Base-by-base conservation (phyloP, 805 yeast species). In the Maudiozyma barnettii region DNA sequence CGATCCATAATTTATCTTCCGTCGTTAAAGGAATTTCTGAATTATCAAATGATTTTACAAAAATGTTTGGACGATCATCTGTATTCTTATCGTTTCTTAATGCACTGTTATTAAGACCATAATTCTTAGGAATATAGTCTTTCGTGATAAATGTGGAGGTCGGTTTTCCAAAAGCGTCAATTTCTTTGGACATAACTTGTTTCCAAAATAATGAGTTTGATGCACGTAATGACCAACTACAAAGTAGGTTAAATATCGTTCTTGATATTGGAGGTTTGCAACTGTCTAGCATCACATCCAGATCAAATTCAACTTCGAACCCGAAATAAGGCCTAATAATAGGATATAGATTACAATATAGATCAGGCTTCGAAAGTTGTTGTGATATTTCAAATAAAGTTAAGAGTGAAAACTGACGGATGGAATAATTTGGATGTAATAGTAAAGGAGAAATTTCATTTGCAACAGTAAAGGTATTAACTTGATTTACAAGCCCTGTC, bases 371-470 rank as follows among this genome's bases (percentile, higher is more conserved):
- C 12, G 83, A 72, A 22, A 89, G 63, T 54, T 78, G 79, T 2
- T 72, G 70, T 1, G 85, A 78, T 1, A 86, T 74, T 0, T 83
- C 73, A 2, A 84, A 68, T 1, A 89, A 69, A 44, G 89, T 69
- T 2, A 72, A 66, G 39, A 88, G 57, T 0, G 84, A 77, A 1
- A 83, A 75, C 52, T 85, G 87, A 36, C 95, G 66, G 10, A 91
- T 82, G 81, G 95, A 82, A 45, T 78, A 83, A 62, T 88, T 90
- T 0, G 98, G 98, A 59, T 90, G 97, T 8, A 90, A 63, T 0
- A 84, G 59, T 23, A 91, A 72, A 47, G 79, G 77, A 2, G 81
- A 67, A 0, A 78, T 68, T 3, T 71, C 66, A 2, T 67, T 65
- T 16, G 80, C 65, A 3, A 82, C 63, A 50, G 79, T 84, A 76